phyloP scores from a whole-genome alignment of 768 basidiomycete species.

The Cystofilobasidium ferigula region DNA sequence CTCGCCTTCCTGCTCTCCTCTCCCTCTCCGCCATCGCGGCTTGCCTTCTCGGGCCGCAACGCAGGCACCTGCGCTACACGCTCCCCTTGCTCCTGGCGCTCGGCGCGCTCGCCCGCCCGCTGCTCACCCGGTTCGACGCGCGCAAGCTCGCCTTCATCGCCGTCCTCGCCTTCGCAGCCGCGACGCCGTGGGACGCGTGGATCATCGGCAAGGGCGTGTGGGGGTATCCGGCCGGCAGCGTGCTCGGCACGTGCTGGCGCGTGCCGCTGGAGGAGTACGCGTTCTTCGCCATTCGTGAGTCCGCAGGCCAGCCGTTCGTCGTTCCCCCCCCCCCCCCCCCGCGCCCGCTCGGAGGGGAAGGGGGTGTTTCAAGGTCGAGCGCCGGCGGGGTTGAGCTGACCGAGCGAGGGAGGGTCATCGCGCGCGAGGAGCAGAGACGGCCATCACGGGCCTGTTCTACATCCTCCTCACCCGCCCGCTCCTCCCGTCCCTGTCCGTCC shows the following conservation, averaged over 20 bases:
- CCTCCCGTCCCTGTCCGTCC: constrained; percentile 10
- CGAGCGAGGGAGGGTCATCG: too few relatives aligned
- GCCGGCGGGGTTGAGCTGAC: too few relatives aligned
- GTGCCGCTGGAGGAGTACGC: constrained; percentile 13
- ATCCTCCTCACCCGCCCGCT: neutral
- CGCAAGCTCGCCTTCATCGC: constrained; percentile 4
- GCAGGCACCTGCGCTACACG: neutral
- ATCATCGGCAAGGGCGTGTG: constrained; percentile 13
- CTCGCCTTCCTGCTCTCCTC: too few relatives aligned
- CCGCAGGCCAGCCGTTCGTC: too few relatives aligned
- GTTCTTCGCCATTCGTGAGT: constrained; percentile 8
- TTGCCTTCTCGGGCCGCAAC: too few relatives aligned
- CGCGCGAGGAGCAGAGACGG: too few relatives aligned
- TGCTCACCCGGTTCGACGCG: neutral
- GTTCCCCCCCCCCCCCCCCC: neutral
- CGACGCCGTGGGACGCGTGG: constrained; percentile 16
- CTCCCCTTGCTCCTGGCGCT: neutral
- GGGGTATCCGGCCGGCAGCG: constrained; percentile 5
- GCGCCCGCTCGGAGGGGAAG: too few relatives aligned
- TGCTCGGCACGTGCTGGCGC: constrained; percentile 3
- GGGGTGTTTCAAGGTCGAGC: too few relatives aligned
- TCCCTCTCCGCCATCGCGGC: too few relatives aligned
- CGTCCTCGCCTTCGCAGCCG: constrained; percentile 1
- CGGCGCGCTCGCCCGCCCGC: neutral
- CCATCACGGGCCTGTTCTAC: constrained; percentile 1